A percentile compares a stretch with the other conserved stretches of the same genome.
Evolutionary conservation across 352 stramenopile species (phyloP).

Genomic region (Phytophthora niederhauseri): DNA sequence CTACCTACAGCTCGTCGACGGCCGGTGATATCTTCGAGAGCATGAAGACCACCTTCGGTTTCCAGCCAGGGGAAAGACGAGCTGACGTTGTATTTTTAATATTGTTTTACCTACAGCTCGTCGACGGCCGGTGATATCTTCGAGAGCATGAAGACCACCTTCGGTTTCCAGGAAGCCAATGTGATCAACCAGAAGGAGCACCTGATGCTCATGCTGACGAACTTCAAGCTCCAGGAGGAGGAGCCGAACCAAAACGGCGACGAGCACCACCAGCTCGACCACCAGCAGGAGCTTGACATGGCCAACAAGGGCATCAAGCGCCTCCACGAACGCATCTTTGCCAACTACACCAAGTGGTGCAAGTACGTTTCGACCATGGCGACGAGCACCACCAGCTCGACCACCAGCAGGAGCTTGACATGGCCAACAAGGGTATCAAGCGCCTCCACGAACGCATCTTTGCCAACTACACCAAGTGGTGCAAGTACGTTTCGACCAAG

Average conservation of each 20-base stretch:
- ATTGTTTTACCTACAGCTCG: slow-evolving; percentile 39
- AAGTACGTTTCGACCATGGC: slow-evolving; percentile 87
- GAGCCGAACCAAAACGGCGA: slow-evolving; percentile 35
- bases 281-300: slow-evolving; percentile 72
- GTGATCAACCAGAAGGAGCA: slow-evolving; percentile 82
- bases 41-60: slow-evolving; percentile 95
- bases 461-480: slow-evolving; percentile 90
- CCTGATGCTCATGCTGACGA: slow-evolving; percentile 78
- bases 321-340: slow-evolving; percentile 78
- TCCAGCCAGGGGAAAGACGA: slow-evolving; percentile 65
- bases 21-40: slow-evolving; percentile 90
- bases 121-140: slow-evolving; percentile 80
- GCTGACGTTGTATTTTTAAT: slow-evolving; percentile 5
- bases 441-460: slow-evolving; percentile 81
- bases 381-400: slow-evolving; percentile 67
- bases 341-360: slow-evolving; percentile 91
- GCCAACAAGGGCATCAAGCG: slow-evolving; percentile 78
- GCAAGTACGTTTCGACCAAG: slow-evolving; percentile 86
- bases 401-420: slow-evolving; percentile 69
- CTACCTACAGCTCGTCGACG: slow-evolving; percentile 54
- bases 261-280: slow-evolving; percentile 55
- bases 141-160: slow-evolving; percentile 94
- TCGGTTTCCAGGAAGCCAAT: slow-evolving; percentile 95
- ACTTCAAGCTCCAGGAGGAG: slow-evolving; percentile 83
- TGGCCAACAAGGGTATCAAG: slow-evolving; percentile 78